Evolutionary conservation across 2,329 filamentous ascomycete genomes (phyloP).

Genomic region (Aspergillus costaricaensis): DNA sequence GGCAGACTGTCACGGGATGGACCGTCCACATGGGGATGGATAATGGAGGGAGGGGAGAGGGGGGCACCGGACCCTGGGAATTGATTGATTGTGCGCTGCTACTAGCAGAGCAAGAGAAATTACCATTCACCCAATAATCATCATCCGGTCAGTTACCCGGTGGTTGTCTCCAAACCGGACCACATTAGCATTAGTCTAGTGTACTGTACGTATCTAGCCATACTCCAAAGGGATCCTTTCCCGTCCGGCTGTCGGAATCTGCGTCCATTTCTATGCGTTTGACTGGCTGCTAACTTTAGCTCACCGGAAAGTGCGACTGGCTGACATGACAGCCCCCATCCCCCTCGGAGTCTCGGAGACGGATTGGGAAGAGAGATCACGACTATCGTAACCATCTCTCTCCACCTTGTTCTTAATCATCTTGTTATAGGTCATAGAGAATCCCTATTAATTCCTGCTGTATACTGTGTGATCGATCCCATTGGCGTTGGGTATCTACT

Average conservation of each 20-base stretch:
- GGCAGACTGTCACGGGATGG: conserved; percentile 13
- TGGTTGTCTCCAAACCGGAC: not conserved
- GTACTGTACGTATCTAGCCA: not conserved
- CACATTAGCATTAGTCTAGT: not conserved
- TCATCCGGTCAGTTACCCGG: not conserved
- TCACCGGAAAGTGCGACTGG: not conserved
- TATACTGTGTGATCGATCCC: too few relatives aligned
- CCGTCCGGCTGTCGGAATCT: conserved; percentile 8
- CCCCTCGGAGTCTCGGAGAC: not conserved
- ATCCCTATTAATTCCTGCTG: too few relatives aligned
- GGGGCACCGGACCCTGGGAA: conserved; percentile 3
- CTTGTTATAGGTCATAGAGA: too few relatives aligned
- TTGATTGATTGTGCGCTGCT: not conserved
- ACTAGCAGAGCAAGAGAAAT: not conserved
- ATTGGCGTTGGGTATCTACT: too few relatives aligned
- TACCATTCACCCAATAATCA: not conserved
- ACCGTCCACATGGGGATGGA: conserved; percentile 9
- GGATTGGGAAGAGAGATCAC: not conserved
- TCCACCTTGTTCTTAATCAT: too few relatives aligned
- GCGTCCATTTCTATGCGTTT: not conserved
- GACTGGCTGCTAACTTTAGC: conserved; percentile 14
- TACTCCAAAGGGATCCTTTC: conserved; percentile 12
- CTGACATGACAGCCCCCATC: not conserved
- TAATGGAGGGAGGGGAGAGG: too few relatives aligned
- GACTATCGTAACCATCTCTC: not conserved